A percentile compares a stretch with the other conserved stretches of the same genome.
phyloP scores from a whole-genome alignment of 2,329 filamentous ascomycete genomes.

The Leptosphaerulina australis region DNA sequence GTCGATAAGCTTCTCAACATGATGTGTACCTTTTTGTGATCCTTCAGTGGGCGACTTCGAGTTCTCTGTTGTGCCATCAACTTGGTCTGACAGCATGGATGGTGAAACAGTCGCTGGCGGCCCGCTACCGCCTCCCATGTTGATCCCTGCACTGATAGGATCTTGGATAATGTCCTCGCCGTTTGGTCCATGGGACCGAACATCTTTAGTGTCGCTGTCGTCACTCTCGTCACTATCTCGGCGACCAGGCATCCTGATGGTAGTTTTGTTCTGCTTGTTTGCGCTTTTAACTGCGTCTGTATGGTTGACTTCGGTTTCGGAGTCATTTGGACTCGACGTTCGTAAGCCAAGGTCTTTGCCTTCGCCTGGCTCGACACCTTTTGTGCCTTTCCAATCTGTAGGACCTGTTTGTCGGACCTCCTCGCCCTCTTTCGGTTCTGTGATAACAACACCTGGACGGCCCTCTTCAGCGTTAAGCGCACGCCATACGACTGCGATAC shows the following conservation, averaged over 20 bases:
- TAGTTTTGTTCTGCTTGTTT: constrained; percentile 33
- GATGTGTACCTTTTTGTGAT: constrained; percentile 25
- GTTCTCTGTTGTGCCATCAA: constrained; percentile 12
- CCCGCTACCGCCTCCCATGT: constrained; percentile 22
- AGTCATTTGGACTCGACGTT: constrained; percentile 61
- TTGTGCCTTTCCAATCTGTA: constrained; percentile 75
- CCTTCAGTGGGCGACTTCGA: constrained; percentile 18
- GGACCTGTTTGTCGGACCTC: constrained; percentile 71
- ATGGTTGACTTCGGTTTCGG: constrained; percentile 70
- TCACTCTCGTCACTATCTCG: constrained; percentile 39
- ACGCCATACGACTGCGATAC: constrained; percentile 84
- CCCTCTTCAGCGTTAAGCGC: constrained; percentile 44
- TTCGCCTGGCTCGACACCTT: constrained; percentile 49
- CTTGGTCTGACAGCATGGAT: constrained; percentile 25
- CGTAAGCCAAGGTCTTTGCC: constrained; percentile 73
- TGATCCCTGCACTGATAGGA: constrained; percentile 27
- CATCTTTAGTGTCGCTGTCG: constrained; percentile 46
- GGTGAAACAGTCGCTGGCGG: constrained; percentile 20
- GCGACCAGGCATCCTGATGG: constrained; percentile 36
- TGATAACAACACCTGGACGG: constrained; percentile 57
- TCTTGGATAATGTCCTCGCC: constrained; percentile 42
- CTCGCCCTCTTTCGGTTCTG: constrained; percentile 69
- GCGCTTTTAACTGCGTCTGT: constrained; percentile 70
- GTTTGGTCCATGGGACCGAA: constrained; percentile 48
- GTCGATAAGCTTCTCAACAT: constrained; percentile 30